Evolutionary conservation across 1,284 basidiomycete species (phyloP).

Genomic region (Puccinia coronata): DNA sequence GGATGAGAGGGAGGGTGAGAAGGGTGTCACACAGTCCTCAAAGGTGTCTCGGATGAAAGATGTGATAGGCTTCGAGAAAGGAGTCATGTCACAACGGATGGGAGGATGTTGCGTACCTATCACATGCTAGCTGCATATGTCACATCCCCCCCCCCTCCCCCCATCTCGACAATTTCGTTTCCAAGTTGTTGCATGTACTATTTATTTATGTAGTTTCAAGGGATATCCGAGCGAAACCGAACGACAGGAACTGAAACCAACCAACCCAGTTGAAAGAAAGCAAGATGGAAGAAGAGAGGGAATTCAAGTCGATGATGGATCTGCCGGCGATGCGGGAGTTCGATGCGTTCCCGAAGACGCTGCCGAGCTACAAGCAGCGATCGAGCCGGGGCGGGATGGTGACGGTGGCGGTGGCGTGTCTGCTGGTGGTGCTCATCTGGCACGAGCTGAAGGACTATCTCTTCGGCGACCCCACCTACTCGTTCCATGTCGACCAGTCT

Average conservation of each 20-base stretch:
- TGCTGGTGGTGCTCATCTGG: slow-evolving; percentile 74
- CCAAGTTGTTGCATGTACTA: too few species aligned
- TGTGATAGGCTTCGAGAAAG: too few species aligned
- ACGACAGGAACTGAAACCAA: too few species aligned
- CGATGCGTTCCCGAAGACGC: slow-evolving; percentile 82
- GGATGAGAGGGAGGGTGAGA: background rate
- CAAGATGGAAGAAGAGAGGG: background rate
- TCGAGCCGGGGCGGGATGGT: slow-evolving; percentile 84
- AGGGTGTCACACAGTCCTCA: background rate
- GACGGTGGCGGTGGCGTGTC: slow-evolving; percentile 73
- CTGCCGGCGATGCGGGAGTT: slow-evolving; percentile 59
- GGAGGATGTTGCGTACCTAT: too few species aligned
- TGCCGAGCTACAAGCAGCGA: slow-evolving; percentile 79
- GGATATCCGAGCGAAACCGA: too few species aligned
- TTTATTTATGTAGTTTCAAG: too few species aligned
- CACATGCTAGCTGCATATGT: too few species aligned
- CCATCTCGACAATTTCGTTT: too few species aligned
- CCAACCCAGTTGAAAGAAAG: background rate
- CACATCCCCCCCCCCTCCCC: too few species aligned
- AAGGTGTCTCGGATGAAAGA: too few species aligned
- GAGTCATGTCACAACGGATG: background rate
- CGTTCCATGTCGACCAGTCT: slow-evolving; percentile 76
- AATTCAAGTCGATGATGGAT: slow-evolving; percentile 22
- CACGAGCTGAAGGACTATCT: slow-evolving; percentile 87
- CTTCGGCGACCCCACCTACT: slow-evolving; percentile 84